phyloP scores from a whole-genome alignment of 2,329 filamentous ascomycete genomes.

The Phaeosphaeria sp. region DNA sequence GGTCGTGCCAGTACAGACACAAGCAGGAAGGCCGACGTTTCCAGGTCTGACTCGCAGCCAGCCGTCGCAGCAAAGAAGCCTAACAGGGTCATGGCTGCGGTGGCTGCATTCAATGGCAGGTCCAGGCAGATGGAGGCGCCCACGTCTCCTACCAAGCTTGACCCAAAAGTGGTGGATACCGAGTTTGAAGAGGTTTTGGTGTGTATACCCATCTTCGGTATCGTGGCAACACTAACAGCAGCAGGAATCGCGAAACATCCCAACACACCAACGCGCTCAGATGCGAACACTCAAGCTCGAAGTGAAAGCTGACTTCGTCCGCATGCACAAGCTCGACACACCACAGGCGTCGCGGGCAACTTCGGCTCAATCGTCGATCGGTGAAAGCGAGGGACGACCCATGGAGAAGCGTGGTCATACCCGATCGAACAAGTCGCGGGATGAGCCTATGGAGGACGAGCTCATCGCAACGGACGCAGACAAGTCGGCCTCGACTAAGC shows the following conservation, averaged over 20 bases:
- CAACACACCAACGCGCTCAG: constrained; percentile 90
- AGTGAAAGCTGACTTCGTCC: constrained; percentile 95
- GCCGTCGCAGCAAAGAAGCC: constrained; percentile 49
- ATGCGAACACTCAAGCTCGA: constrained; percentile 88
- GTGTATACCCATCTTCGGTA: constrained; percentile 53
- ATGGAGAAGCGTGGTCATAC: constrained; percentile 51
- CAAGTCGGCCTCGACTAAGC: constrained; percentile 45
- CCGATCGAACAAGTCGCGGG: constrained; percentile 44
- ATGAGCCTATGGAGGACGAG: constrained; percentile 36
- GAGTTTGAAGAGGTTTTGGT: constrained; percentile 69
- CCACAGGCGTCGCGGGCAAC: constrained; percentile 56
- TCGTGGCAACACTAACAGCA: constrained; percentile 48
- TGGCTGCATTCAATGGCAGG: constrained; percentile 68
- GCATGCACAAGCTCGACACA: constrained; percentile 77
- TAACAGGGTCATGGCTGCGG: constrained; percentile 67
- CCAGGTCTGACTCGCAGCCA: constrained; percentile 21
- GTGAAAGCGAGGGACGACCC: constrained; percentile 37
- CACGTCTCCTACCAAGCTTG: constrained; percentile 47
- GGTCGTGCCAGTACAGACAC: constrained; percentile 40
- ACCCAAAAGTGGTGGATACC: constrained; percentile 65
- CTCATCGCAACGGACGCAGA: constrained; percentile 11
- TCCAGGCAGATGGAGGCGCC: constrained; percentile 47
- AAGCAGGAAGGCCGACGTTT: constrained; percentile 23
- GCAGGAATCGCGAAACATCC: constrained; percentile 87
- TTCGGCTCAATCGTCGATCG: constrained; percentile 49